Percentiles rank a stretch among this genome's conserved stretches.
These are phyloP conservation scores for Torrubiella hemipterigena DNA, from an alignment of 2,329 filamentous ascomycete species.

Conservation along the genomic window DNA sequence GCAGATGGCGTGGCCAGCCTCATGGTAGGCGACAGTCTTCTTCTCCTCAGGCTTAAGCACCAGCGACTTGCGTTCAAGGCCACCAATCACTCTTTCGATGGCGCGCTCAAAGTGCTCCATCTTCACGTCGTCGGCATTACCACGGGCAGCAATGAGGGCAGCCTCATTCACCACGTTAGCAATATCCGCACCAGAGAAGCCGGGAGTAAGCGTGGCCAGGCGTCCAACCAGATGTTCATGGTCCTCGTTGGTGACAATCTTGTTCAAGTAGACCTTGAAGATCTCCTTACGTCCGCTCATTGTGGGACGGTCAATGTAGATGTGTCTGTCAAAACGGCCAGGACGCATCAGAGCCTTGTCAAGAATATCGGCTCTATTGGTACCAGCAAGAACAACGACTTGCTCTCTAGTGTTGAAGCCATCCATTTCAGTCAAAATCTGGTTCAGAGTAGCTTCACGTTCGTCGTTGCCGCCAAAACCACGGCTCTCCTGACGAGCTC, in stretches of 20 bases:
- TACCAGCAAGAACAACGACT: constrained; percentile 92
- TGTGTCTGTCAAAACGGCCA: constrained; percentile 93
- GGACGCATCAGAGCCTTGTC: constrained; percentile 95
- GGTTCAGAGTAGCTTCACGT: constrained; percentile 91
- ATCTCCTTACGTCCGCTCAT: constrained; percentile 97
- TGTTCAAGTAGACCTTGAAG: constrained; percentile 85
- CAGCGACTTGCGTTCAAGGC: constrained; percentile 92
- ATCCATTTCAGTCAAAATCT: constrained; percentile 98
- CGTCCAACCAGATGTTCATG: constrained; percentile 78
- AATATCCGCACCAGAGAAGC: constrained; percentile 95
- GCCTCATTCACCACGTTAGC: constrained; percentile 98
- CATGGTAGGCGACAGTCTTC: constrained; percentile 92
- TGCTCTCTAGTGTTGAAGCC: constrained; percentile 96
- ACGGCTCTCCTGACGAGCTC: constrained; percentile 65
- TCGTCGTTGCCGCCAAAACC: constrained; percentile 87
- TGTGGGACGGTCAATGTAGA: constrained; percentile 85
- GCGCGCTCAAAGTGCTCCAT: constrained; percentile 95
- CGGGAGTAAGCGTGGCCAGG: constrained; percentile 83
- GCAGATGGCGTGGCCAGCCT: constrained; percentile 95
- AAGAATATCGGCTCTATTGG: constrained; percentile 86
- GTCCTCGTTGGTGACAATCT: constrained; percentile 89
- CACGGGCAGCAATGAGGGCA: constrained; percentile 81
- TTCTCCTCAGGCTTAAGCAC: constrained; percentile 92
- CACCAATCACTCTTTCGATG: constrained; percentile 93
- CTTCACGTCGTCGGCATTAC: constrained; percentile 65